phyloP scores from a whole-genome alignment of 768 basidiomycete genomes.

The Austroboletus eburneus region DNA sequence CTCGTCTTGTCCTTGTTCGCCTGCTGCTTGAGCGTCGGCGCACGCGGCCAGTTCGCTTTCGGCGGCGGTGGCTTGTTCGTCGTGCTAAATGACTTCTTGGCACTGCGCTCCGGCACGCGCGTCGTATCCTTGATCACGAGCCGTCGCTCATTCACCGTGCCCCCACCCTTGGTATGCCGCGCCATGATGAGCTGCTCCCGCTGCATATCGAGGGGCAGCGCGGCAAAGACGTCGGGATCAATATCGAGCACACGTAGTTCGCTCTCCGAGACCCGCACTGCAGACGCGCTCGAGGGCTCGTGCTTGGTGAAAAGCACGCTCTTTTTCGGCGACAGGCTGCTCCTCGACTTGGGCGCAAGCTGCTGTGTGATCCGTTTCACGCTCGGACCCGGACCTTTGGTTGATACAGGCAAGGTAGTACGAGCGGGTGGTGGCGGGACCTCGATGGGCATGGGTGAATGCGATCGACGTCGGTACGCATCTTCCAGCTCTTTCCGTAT shows the following conservation, averaged over 20 bases:
- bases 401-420: conserved; percentile 7
- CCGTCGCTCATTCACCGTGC: conserved; percentile 40
- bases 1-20: too few species aligned
- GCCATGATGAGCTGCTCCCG: conserved; percentile 68
- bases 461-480: conserved; percentile 61
- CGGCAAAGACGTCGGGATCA: conserved; percentile 66
- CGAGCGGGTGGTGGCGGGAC: conserved; percentile 2
- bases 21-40: conserved; percentile 54
- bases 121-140: conserved; percentile 43
- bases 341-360: conserved; percentile 52
- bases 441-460: conserved; percentile 39
- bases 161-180: conserved; percentile 43
- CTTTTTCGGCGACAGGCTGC: conserved; percentile 37
- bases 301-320: conserved; percentile 37
- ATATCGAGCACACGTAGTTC: conserved; percentile 65
- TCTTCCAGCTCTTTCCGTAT: conserved; percentile 63
- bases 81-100: too few species aligned
- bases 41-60: conserved; percentile 46
- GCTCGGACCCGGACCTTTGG: conserved; percentile 39
- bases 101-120: too few species aligned
- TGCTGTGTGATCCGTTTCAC: conserved; percentile 59
- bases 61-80: too few species aligned
- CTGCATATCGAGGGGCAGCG: conserved; percentile 63
- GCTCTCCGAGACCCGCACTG: conserved; percentile 45
- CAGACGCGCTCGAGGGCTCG: conserved; percentile 23